Percentiles rank a stretch among this genome's conserved stretches.
Conservation (phyloP, 2,329 filamentous ascomycete genomes). For the Nothomitra cinnamomea region DNA sequence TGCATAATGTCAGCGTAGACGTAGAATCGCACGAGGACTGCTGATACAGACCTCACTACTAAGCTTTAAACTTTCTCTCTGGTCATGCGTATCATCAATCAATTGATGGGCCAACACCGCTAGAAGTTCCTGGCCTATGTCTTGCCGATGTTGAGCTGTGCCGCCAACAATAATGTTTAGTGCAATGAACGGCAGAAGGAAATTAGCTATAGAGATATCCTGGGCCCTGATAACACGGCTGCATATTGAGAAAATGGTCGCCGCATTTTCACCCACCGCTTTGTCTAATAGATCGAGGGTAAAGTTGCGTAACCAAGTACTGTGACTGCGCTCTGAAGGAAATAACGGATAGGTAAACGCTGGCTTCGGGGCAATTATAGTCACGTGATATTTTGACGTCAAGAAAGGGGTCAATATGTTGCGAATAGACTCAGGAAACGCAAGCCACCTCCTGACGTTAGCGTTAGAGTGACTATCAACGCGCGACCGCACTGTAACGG, state of each 20-base stretch:
- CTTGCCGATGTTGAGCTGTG: conserved; percentile 41
- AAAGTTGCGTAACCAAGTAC: conserved; percentile 65
- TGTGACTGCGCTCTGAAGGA: conserved; percentile 47
- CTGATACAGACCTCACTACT: conserved; percentile 59
- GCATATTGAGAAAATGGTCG: conserved; percentile 64
- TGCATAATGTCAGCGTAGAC: conserved; percentile 22
- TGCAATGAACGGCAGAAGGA: conserved; percentile 74
- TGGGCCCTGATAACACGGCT: conserved; percentile 70
- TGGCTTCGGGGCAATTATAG: conserved; percentile 35
- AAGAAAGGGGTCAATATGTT: conserved; percentile 81
- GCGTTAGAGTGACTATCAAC: conserved; percentile 35
- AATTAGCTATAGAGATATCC: conserved; percentile 71
- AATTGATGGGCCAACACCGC: conserved; percentile 51
- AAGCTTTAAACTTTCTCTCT: conserved; percentile 60
- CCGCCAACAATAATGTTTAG: conserved; percentile 69
- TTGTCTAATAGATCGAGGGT: conserved; percentile 69
- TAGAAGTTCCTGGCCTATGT: conserved; percentile 57
- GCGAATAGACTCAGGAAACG: conserved; percentile 58
- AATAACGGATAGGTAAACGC: conserved; percentile 64
- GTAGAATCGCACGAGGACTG: neutral
- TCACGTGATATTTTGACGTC: conserved; percentile 64
- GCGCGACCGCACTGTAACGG: conserved; percentile 32
- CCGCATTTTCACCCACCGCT: conserved; percentile 55
- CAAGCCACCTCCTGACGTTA: conserved; percentile 57
- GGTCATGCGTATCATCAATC: conserved; percentile 33